Evolutionary conservation across 495 filamentous ascomycete genomes (phyloP), one percentile per base, ranked within the genome.

Genomic region (Penicillium canariense): DNA sequence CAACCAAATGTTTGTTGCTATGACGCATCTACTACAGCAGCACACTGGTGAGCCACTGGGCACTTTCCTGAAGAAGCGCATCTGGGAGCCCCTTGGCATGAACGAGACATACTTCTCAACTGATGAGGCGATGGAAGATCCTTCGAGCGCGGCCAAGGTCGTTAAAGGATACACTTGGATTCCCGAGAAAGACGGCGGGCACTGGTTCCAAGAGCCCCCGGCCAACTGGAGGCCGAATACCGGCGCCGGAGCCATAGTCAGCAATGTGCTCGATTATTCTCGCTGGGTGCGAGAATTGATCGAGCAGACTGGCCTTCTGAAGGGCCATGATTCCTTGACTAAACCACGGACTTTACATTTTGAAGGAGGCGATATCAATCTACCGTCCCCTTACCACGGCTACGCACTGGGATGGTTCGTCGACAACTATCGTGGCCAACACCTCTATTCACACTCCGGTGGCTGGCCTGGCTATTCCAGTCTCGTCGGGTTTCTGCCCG

Each of bases 21-120:
- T 71, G 0, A 60, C 69, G 27, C 68, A 83, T 56, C 62, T 65
- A 9, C 48, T 81, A 1, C 69, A 83, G 63, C 63, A 63, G 20
- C 26, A 74, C 1, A 76, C 74, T 1, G 75, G 73, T 0, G 18
- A 58, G 35, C 54, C 55, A 55, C 62, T 83, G 18, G 76, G 74
- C 0, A 53, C 63, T 0, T 57, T 72, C 14, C 51, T 85, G 57
- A 59, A 61, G 5, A 63, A 72, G 23, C 50, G 61, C 7, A 70
- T 83, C n/a, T 84, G 77, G 74, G 56, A 46, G 42, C 78, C 75
- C 1, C 59, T 84, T n/a, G 70, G 65, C 0, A 83, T 84, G 81
- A 43, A 65, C 0, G 49, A 65, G 9, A 67, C 63, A 0, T 69
- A 61, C 11, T 61, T 61, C 15, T 75, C 74, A 11, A 68, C 69